phyloP scores from a whole-genome alignment of 2,329 filamentous ascomycete species.

The Neurospora sp. region DNA sequence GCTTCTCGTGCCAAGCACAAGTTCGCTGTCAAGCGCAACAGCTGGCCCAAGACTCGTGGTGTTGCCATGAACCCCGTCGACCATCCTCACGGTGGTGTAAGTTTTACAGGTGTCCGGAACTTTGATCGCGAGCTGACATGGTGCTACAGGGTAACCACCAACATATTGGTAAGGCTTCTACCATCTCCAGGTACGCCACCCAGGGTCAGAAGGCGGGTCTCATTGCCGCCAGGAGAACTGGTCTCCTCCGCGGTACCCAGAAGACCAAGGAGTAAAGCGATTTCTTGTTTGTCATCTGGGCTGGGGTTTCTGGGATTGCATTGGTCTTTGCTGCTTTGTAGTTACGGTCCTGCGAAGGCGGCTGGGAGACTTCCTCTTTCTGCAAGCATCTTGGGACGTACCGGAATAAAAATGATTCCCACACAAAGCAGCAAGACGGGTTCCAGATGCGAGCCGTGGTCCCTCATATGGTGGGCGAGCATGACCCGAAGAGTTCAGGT shows the following conservation, averaged over 20 bases:
- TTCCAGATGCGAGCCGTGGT: neutral
- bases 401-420: constrained; percentile 27
- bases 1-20: constrained; percentile 99
- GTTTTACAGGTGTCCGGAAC: constrained; percentile 23
- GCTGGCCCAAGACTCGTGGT: constrained; percentile 99
- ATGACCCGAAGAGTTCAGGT: neutral
- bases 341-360: constrained; percentile 28
- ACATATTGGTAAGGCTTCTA: constrained; percentile 99
- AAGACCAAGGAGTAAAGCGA: constrained; percentile 90
- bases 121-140: constrained; percentile 30
- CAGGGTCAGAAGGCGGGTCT: constrained; percentile 99
- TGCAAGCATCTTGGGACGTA: constrained; percentile 40
- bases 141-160: constrained; percentile 84
- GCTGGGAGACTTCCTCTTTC: constrained; percentile 37
- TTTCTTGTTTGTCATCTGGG: constrained; percentile 48
- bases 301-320: constrained; percentile 60
- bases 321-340: constrained; percentile 39
- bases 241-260: constrained; percentile 99
- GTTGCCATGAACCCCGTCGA: constrained; percentile 99
- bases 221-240: constrained; percentile 98
- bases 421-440: constrained; percentile 12
- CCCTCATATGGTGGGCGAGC: neutral
- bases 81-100: constrained; percentile 90
- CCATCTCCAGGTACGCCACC: constrained; percentile 95
- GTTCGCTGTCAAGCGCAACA: constrained; percentile 99